phyloP scores from a whole-genome alignment of 1,284 basidiomycete genomes.

The Irpex sp. region DNA sequence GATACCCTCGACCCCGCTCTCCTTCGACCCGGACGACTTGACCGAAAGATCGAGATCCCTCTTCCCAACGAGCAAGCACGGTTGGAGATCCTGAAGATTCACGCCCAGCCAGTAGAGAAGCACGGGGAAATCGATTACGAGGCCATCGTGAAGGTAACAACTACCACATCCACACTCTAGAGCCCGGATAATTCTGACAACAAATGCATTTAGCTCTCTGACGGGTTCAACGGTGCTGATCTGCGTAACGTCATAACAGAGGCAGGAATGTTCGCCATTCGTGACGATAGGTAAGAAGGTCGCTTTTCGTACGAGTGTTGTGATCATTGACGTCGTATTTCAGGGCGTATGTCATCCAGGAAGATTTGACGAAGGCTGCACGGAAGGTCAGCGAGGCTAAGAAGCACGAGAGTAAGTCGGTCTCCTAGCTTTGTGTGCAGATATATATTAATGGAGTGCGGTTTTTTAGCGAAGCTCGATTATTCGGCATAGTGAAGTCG shows the following conservation, averaged over 20 bases:
- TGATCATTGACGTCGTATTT: slow-evolving; percentile 6
- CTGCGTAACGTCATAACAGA: slow-evolving; percentile 96
- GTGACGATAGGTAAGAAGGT: slow-evolving; percentile 75
- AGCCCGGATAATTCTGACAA: not conserved
- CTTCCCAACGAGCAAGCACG: slow-evolving; percentile 96
- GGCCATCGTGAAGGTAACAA: slow-evolving; percentile 85
- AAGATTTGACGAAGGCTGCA: slow-evolving; percentile 97
- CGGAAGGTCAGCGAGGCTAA: slow-evolving; percentile 94
- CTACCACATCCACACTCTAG: no score
- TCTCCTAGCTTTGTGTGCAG: not conserved
- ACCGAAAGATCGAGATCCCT: slow-evolving; percentile 98
- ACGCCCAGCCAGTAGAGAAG: slow-evolving; percentile 93
- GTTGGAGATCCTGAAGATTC: slow-evolving; percentile 97
- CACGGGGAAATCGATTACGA: slow-evolving; percentile 94
- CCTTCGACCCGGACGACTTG: slow-evolving; percentile 91
- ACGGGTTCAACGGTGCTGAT: slow-evolving; percentile 94
- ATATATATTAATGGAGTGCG: slow-evolving; percentile 9
- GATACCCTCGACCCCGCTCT: slow-evolving; percentile 98
- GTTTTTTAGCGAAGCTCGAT: slow-evolving; percentile 50
- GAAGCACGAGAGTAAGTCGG: slow-evolving; percentile 84
- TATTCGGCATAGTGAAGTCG: slow-evolving; percentile 37
- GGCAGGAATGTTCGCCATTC: slow-evolving; percentile 98
- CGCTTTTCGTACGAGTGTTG: not conserved
- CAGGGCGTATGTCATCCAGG: slow-evolving; percentile 88
- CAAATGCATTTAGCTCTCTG: slow-evolving; percentile 55